A percentile compares a stretch with the other conserved stretches of the same genome.
Conservation (phyloP, 2,329 filamentous ascomycete species). For the Colletotrichum neosansevieriae region DNA sequence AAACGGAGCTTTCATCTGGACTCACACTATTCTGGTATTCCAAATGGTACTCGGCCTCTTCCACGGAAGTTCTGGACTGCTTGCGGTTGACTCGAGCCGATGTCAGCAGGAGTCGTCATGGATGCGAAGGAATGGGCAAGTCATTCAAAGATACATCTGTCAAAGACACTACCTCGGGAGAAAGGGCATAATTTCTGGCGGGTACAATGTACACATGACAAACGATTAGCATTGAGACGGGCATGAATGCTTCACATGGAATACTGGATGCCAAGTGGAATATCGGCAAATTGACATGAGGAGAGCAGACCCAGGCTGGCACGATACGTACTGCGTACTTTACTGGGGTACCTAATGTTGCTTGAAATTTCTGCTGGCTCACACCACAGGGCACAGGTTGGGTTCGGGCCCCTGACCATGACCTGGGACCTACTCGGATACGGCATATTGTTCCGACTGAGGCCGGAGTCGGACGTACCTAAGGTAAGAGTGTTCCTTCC, state of each 20-base stretch:
- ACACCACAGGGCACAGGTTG: too few relatives aligned
- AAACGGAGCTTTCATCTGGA: conserved; percentile 18
- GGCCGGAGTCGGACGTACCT: neutral
- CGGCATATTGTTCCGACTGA: conserved; percentile 27
- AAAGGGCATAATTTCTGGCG: neutral
- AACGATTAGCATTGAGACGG: conserved; percentile 14
- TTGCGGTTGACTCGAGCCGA: neutral
- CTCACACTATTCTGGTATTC: conserved; percentile 2
- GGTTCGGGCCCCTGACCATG: conserved; percentile 8
- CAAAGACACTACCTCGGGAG: neutral
- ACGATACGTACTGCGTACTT: neutral
- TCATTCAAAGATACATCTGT: neutral
- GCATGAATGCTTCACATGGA: conserved; percentile 5
- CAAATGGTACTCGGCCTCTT: conserved; percentile 6
- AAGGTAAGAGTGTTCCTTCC: too few relatives aligned
- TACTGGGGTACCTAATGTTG: neutral
- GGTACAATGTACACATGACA: neutral
- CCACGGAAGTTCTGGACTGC: conserved; percentile 16
- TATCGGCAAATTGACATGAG: conserved; percentile 16
- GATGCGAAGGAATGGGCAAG: neutral
- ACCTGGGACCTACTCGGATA: too few relatives aligned
- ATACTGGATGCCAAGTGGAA: conserved; percentile 4
- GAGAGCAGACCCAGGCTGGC: neutral
- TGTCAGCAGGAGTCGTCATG: neutral
- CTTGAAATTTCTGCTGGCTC: too few relatives aligned